Base-by-base conservation (phyloP, 2,329 filamentous ascomycete species). In the Ilyonectria robusta region DNA sequence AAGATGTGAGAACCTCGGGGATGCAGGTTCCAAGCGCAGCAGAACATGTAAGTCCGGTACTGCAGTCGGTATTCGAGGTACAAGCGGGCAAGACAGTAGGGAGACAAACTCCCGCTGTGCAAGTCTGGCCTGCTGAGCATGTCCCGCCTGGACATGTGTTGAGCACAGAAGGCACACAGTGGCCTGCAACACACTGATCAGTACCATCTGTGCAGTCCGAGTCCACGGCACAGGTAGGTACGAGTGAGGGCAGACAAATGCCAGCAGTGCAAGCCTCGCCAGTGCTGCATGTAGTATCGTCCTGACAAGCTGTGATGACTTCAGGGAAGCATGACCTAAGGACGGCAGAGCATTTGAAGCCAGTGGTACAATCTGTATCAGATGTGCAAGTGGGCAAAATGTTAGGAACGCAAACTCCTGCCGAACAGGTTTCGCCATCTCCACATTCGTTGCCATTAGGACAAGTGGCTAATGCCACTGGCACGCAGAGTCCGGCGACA, bases 251-350 rank as follows among this genome's bases (percentile, higher is more conserved):
- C 1, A 65, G 44, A 17, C 62, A 65, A n/a, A 56, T 35, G 2
- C 40, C 57, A 6, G 51, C 26, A 11, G 37, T 56, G 19, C 62
- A 65, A 1, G 26, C 15, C 11, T 56, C 37, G 6, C 31, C 47
- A 10, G 15, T 9, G 13, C 13, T 9, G 17, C 62, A 65, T 8
- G 44, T 19, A 1, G 31, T 50, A 9, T 51, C 62, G 2, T 50
- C n/a, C 6, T 44, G n/a, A 13, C 62, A 65, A 15, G n/a, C 23
- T 10, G 62, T 57, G 40, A 65, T 56, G 7, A 65, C 33, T 17
- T 57, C 51, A 2, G 62, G 57, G 2, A 65, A 57, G 35, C 62
- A 65, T 35, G 31, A 21, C 4, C 37, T 21, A 2, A 56, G 17
- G 21, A 26, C 26, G 2, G 50, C 23, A 5, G 55, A 46, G n/a